Conservation (phyloP, 345 rosid genomes). For the Sisymbrium irio region DNA sequence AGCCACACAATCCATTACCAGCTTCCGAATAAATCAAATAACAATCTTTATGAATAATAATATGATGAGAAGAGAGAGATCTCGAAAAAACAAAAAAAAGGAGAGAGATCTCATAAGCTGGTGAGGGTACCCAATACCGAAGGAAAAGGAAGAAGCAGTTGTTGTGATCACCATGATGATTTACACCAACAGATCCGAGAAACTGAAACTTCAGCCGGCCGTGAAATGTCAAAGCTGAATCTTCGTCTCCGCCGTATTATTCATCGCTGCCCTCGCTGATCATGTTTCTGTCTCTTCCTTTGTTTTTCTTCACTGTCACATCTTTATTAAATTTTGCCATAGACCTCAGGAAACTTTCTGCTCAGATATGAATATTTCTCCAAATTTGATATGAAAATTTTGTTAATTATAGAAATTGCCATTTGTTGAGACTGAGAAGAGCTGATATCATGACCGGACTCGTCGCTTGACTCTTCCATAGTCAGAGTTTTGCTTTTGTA, state of each 20-base stretch:
- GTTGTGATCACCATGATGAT: constrained; percentile 66
- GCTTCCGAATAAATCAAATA: constrained; percentile 3
- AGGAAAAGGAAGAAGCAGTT: constrained; percentile 59
- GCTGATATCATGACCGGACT: no score
- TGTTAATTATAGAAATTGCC: no score
- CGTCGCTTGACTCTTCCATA: no score
- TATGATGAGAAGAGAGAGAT: constrained; percentile 1
- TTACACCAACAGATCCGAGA: constrained; percentile 23
- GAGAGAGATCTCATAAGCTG: constrained; percentile 5
- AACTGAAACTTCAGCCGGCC: constrained; percentile 3
- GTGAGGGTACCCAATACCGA: constrained; percentile 55
- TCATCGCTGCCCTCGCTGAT: constrained; percentile 10
- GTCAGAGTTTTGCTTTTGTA: no score
- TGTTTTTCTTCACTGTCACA: constrained; percentile 31
- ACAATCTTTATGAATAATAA: background rate
- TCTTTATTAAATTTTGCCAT: constrained; percentile 9
- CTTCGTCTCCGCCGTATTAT: constrained; percentile 16
- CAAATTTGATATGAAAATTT: no score
- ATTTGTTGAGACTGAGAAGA: no score
- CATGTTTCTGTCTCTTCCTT: constrained; percentile 31
- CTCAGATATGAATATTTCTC: no score
- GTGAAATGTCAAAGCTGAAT: constrained; percentile 14
- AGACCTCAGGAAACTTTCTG: constrained; percentile 22
- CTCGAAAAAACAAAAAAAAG: no score
- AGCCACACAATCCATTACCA: constrained; percentile 15